Percentiles rank a stretch among this genome's conserved stretches.
phyloP scores from a whole-genome alignment of 192 early-diverging fungal species.

The Gonapodya sp. region DNA sequence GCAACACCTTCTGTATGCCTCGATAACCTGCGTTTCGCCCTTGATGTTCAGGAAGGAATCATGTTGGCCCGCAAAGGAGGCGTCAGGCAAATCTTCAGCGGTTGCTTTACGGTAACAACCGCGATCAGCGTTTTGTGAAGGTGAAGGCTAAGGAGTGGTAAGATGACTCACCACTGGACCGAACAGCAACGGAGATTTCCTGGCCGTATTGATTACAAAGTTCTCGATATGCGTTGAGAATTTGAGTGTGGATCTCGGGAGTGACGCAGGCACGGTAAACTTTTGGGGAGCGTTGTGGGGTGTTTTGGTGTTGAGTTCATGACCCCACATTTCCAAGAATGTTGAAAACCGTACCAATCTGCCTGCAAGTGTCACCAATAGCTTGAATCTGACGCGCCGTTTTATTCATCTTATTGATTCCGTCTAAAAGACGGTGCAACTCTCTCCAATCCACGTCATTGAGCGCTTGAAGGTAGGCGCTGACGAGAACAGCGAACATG shows the following conservation, averaged over 20 bases:
- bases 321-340: no score
- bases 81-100: constrained; percentile 38
- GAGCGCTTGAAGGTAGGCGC: not conserved
- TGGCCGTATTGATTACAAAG: not conserved
- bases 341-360: not conserved
- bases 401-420: constrained; percentile 2
- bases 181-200: not conserved
- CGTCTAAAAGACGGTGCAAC: not conserved
- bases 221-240: not conserved
- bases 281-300: no score
- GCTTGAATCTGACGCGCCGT: not conserved
- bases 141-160: not conserved
- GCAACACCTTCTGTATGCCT: constrained; percentile 32
- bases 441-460: not conserved
- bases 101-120: constrained; percentile 23
- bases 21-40: constrained; percentile 27
- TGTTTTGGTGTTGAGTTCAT: no score
- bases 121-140: not conserved
- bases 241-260: not conserved
- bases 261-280: not conserved
- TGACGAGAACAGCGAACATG: not conserved
- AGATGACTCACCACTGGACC: not conserved
- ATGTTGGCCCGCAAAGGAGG: constrained; percentile 43
- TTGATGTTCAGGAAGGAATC: constrained; percentile 39
- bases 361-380: not conserved